Evolutionary conservation across 2,329 filamentous ascomycete species (phyloP), one percentile per base, ranked within the genome.

Genomic region (Claviceps pusilla): DNA sequence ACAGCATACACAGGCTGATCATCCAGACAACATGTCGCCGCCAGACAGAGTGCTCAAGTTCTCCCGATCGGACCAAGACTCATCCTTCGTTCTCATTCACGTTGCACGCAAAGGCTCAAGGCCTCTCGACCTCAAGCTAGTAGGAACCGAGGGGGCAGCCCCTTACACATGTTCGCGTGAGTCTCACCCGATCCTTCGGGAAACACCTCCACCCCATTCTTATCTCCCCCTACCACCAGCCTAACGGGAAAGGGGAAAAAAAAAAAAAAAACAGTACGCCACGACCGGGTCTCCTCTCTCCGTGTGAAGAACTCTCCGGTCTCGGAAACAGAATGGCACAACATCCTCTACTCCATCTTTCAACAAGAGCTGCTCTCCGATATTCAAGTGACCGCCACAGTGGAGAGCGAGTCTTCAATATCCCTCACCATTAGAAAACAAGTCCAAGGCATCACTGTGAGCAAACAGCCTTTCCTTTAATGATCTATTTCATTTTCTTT

Each of bases 391-490:
- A 73, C 80, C 24, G 84, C 83, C 28, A 73, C 79, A 4, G 71
- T 86, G 48, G 70, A 76, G 50, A 72, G 73, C 48, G 73, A 75
- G 55, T 65, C 70, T 24, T 72, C 71, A 2, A 71, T 87, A 19
- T 75, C 74, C 19, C 73, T 90, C 57, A 79, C 78, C 7, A 70
- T 89, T 55, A 77, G 82, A 50, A 83, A 82, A 63, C 78, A 80
- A 54, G 76, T 84, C 43, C 75, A 81, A 58, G 83, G 82, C 47
- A 86, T 89, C 60, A 86, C 81, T 56, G 84, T 84, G 71, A 58
- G 77, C 43, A 5, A 31, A 43, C 24, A 33, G 7, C 3, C 7
- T 19, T 43, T 16, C 7, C 2, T 14, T 28, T 28, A 3, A 3
- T 47, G 7, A 29, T 29, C 2, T 16, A 7, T 46, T 29, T 37